A percentile compares a stretch with the other conserved stretches of the same genome.
phyloP scores from a whole-genome alignment of 768 basidiomycete genomes.

The Amanita rimosa region DNA sequence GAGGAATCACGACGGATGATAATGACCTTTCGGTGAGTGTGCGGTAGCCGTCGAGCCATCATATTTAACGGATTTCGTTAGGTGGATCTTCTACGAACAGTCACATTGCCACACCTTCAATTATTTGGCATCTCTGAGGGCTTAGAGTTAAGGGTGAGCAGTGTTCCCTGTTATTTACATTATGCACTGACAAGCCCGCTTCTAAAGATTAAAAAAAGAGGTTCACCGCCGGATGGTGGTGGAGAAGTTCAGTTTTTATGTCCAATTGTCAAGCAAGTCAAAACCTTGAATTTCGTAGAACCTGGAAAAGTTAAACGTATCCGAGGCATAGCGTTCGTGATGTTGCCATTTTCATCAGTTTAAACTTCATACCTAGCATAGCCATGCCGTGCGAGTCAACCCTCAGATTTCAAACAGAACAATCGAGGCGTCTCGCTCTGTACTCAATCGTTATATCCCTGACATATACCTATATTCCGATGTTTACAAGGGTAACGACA shows the following conservation, averaged over 20 bases:
- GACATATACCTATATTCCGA: constrained; percentile 98
- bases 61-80: constrained; percentile 15
- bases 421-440: constrained; percentile 88
- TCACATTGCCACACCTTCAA: constrained; percentile 84
- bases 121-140: constrained; percentile 86
- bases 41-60: background rate
- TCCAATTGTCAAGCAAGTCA: constrained; percentile 83
- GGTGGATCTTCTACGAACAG: constrained; percentile 85
- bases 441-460: constrained; percentile 93
- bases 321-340: constrained; percentile 83
- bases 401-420: constrained; percentile 97
- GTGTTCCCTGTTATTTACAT: background rate
- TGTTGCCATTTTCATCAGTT: background rate
- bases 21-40: constrained; percentile 73
- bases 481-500: constrained; percentile 95
- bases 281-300: constrained; percentile 87
- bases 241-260: constrained; percentile 93
- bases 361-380: constrained; percentile 18
- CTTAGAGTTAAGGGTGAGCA: constrained; percentile 69
- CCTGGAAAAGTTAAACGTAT: constrained; percentile 90
- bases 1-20: constrained; percentile 89
- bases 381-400: constrained; percentile 92
- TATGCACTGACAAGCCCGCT: background rate
- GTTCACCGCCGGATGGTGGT: constrained; percentile 81
- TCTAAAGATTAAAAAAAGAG: constrained; percentile 87